Evolutionary conservation across 495 filamentous ascomycete genomes (phyloP).

Genomic region (Collariella sp.): DNA sequence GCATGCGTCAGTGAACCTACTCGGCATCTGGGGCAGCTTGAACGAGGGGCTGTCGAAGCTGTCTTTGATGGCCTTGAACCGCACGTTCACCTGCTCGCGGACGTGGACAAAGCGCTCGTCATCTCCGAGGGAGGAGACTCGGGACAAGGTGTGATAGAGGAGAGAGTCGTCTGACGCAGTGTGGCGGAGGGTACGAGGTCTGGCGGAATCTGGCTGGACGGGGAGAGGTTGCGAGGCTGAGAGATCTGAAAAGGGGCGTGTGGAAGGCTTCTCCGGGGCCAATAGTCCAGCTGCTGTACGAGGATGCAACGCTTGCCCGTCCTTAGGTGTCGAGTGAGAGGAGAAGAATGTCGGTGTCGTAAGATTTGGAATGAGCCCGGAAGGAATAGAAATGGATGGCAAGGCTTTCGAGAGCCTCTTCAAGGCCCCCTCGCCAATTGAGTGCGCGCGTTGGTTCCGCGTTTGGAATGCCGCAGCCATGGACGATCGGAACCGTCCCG

Average conservation of each 20-base stretch:
- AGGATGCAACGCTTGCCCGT: constrained; percentile 7
- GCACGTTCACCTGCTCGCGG: constrained; percentile 70
- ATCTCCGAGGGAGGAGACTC: constrained; percentile 76
- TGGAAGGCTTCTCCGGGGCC: background rate
- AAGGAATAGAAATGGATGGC: constrained; percentile 46
- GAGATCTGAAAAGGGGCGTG: background rate
- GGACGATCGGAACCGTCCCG: constrained; percentile 26
- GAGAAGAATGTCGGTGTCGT: constrained; percentile 42
- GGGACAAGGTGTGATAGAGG: constrained; percentile 57
- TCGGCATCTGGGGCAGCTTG: constrained; percentile 56
- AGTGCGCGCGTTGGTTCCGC: constrained; percentile 32
- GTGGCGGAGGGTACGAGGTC: constrained; percentile 41
- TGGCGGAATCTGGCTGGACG: constrained; percentile 14
- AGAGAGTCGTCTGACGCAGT: constrained; percentile 71
- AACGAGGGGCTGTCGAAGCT: constrained; percentile 69
- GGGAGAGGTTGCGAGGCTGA: constrained; percentile 22
- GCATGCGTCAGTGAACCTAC: constrained; percentile 34
- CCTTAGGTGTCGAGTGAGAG: constrained; percentile 25
- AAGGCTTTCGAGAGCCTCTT: constrained; percentile 41
- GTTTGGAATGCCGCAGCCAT: constrained; percentile 32
- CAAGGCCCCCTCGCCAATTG: constrained; percentile 37
- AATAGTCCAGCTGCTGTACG: constrained; percentile 9
- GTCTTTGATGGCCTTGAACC: constrained; percentile 86
- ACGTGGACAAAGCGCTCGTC: constrained; percentile 77
- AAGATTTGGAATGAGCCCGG: constrained; percentile 35